phyloP scores from a whole-genome alignment of 768 basidiomycete genomes.

The Arthromyces matolae region DNA sequence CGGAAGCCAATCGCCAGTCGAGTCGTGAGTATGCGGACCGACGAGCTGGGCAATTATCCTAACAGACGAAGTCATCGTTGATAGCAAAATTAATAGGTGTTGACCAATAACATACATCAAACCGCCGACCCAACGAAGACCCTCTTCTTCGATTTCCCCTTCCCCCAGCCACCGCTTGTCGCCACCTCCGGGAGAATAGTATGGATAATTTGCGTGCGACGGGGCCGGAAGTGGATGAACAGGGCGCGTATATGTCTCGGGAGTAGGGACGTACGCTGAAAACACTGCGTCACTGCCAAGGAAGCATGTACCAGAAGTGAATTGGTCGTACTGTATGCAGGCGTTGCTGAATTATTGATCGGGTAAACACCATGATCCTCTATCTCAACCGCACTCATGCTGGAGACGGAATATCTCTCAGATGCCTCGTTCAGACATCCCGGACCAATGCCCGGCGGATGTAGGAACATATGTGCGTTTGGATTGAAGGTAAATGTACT shows the following conservation, averaged over 20 bases:
- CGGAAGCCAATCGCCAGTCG: constrained; percentile 28
- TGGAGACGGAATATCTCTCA: constrained; percentile 10
- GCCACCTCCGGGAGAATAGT: constrained; percentile 64
- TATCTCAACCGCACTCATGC: constrained; percentile 20
- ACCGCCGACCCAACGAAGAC: constrained; percentile 69
- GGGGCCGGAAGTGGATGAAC: constrained; percentile 54
- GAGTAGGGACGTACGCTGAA: constrained; percentile 27
- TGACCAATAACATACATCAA: constrained; percentile 41
- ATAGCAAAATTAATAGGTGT: neutral
- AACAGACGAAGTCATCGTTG: neutral
- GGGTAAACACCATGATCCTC: constrained; percentile 47
- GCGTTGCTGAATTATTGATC: constrained; percentile 24
- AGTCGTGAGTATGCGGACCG: constrained; percentile 38
- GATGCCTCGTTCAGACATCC: constrained; percentile 6
- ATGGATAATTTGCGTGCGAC: constrained; percentile 63
- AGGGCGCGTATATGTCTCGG: constrained; percentile 39
- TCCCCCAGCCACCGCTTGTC: constrained; percentile 61
- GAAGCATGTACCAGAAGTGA: neutral
- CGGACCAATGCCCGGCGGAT: constrained; percentile 60
- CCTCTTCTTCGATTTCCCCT: constrained; percentile 51
- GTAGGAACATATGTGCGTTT: constrained; percentile 66
- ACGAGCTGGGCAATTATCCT: constrained; percentile 65
- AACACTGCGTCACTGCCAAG: constrained; percentile 18
- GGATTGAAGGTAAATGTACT: constrained; percentile 55
- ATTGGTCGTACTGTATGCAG: constrained; percentile 29